These are phyloP conservation scores for Elaeis oleifera DNA, from an alignment of 202 grass and related monocot species.

Conservation along the genomic window DNA sequence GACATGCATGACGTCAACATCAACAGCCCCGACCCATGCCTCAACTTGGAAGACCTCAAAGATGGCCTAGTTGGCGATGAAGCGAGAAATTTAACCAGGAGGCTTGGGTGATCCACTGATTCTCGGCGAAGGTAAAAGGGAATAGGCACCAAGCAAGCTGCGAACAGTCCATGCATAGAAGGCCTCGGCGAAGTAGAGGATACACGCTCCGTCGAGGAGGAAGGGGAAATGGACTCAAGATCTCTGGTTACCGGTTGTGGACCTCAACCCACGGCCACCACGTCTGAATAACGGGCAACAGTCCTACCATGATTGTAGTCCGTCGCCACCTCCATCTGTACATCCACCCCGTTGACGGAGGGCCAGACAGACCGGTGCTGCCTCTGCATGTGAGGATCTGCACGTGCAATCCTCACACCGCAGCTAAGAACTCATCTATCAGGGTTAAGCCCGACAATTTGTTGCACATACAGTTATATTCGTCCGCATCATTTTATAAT, in stretches of 20 bases:
- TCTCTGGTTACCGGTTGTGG: constrained; percentile 34
- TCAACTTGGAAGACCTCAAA: constrained; percentile 53
- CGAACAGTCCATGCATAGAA: no score
- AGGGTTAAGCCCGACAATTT: no score
- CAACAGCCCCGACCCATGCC: constrained; percentile 47
- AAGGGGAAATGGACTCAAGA: constrained; percentile 40
- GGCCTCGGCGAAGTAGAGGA: not conserved
- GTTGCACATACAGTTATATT: no score
- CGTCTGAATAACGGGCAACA: constrained; percentile 26
- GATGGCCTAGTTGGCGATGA: constrained; percentile 90
- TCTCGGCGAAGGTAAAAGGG: not conserved
- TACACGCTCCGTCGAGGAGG: constrained; percentile 60
- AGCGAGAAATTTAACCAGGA: constrained; percentile 31
- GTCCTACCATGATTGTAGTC: not conserved
- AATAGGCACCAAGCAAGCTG: no score
- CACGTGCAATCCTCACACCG: not conserved
- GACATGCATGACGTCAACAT: constrained; percentile 88
- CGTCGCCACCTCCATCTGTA: no score
- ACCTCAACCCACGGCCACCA: constrained; percentile 25
- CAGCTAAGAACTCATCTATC: no score
- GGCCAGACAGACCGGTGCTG: constrained; percentile 20
- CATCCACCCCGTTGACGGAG: no score
- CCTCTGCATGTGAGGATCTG: not conserved
- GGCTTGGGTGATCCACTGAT: constrained; percentile 32
- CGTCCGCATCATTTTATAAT: no score